phyloP scores from a whole-genome alignment of 306 rosid genomes.

The Biancaea sappan region DNA sequence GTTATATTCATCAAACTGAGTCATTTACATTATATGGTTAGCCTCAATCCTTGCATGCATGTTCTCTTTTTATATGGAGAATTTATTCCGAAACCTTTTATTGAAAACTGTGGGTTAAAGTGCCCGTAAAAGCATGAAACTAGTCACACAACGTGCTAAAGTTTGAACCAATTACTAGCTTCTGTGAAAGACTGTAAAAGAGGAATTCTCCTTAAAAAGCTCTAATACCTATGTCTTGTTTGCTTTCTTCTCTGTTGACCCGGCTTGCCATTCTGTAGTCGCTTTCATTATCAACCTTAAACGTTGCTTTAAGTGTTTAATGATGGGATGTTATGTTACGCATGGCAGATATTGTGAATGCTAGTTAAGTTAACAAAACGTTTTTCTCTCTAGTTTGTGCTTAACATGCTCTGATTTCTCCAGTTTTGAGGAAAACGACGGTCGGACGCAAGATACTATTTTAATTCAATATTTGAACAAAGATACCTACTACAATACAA shows the following conservation, averaged over 20 bases:
- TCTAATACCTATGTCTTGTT: no score
- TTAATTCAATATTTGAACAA: not conserved
- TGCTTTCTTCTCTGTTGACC: no score
- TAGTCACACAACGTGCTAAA: conserved; percentile 13
- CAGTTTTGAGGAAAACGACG: not conserved
- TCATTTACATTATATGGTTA: not conserved
- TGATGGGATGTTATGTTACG: not conserved
- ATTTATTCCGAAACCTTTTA: not conserved
- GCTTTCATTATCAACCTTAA: not conserved
- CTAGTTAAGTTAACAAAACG: not conserved
- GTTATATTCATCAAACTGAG: not conserved
- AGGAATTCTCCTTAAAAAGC: not conserved
- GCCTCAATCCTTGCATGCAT: conserved; percentile 18
- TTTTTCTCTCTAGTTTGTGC: not conserved
- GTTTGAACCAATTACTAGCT: not conserved
- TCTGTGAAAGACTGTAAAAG: conserved; percentile 5
- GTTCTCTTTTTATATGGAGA: conserved; percentile 26
- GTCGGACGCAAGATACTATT: not conserved
- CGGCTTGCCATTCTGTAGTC: not conserved
- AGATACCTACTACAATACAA: not conserved
- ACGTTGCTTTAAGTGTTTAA: not conserved
- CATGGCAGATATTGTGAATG: not conserved
- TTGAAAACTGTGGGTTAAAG: conserved; percentile 1
- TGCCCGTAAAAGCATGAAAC: conserved; percentile 1
- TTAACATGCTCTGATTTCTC: not conserved